These are phyloP conservation scores for Closterium sp. DNA, from an alignment of 139 green algal species.

Conservation along the genomic window DNA sequence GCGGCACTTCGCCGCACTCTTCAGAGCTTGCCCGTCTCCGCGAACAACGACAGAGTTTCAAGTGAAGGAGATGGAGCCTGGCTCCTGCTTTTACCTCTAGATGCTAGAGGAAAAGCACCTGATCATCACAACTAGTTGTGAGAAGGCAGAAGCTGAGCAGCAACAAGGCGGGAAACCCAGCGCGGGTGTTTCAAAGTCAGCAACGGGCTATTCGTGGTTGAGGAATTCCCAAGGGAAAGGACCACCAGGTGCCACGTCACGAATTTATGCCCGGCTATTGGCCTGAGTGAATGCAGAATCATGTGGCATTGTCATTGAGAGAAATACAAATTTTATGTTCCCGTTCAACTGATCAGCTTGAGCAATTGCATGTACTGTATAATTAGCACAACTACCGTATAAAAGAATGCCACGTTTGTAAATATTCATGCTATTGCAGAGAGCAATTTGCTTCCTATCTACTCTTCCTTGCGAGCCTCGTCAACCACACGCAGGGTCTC, in stretches of 20 bases:
- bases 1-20: too few relatives aligned
- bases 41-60: too few relatives aligned
- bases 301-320: too few relatives aligned
- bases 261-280: not conserved
- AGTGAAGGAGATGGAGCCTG: not conserved
- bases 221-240: not conserved
- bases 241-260: not conserved
- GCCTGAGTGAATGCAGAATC: too few relatives aligned
- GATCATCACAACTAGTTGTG: too few relatives aligned
- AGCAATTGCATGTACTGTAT: too few relatives aligned
- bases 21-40: not conserved
- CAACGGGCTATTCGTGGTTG: not conserved
- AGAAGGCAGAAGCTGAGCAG: not conserved
- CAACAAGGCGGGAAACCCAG: not conserved
- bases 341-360: too few relatives aligned
- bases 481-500: constrained; percentile 55
- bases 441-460: not conserved
- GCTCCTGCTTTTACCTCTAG: not conserved
- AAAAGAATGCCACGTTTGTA: too few relatives aligned
- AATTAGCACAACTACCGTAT: too few relatives aligned
- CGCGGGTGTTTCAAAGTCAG: not conserved
- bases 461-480: constrained; percentile 2
- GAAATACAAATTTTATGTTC: too few relatives aligned
- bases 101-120: not conserved
- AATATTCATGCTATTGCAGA: too few relatives aligned